Base-by-base conservation (phyloP, 2,329 filamentous ascomycete genomes). In the Knufia fluminis region DNA sequence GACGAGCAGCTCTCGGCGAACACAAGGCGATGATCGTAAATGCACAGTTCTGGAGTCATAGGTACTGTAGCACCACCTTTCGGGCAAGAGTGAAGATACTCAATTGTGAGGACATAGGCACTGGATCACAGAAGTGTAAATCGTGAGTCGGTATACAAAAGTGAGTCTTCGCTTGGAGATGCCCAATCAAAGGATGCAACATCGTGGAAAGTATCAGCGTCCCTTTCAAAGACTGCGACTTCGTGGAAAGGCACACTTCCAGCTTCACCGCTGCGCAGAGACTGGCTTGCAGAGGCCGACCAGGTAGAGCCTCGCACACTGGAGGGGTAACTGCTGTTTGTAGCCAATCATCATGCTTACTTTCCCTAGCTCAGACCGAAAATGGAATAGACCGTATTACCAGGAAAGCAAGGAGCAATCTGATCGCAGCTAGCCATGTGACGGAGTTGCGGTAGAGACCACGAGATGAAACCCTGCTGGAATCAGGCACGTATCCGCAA, bases 251-350 rank as follows among this genome's bases (percentile, higher is more conserved):
- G 44, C 33, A n/a, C 45, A 26, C 31, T 20, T 46, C 40, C 45
- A 48, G 45, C 45, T 48, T 39, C 45, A 48, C 45, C 45, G 45
- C 45, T 40, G 45, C 39, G 2, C 35, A 14, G 17, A 39, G 35
- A 17, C 20, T 9, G 45, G 35, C 33, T 39, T 31, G 16, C 32
- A 39, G 24, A 43, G 17, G 10, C 28, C n/a, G 19, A 28, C 14
- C 9, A 43, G 22, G n/a, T 17, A 19, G 19, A 6, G 9, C 3
- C 31, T n/a, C 7, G 12, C 32, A 46, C 42, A 24, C 12, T 4
- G 19, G 31, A 35, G 32, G 28, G 19, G 43, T 31, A 45, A n/a
- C 28, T 24, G 40, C 22, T 10, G 8, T 6, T 7, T 28, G 22
- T 17, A 35, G n/a, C 28, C 17, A 24, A 35, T 35, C 10, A 26